phyloP scores from a whole-genome alignment of 306 rosid genomes.

The Vigna radiata region DNA sequence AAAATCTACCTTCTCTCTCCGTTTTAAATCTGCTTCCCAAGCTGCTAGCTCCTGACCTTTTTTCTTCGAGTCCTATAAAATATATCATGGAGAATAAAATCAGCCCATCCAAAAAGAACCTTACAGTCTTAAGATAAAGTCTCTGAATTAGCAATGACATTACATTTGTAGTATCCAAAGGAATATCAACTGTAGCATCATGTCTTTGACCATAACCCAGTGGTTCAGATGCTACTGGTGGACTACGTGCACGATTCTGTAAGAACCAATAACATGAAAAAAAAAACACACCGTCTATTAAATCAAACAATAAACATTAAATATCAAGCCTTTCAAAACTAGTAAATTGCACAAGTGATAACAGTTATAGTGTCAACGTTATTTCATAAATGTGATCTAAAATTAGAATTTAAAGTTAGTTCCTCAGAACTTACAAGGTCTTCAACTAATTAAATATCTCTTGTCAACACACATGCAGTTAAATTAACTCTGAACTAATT shows the following conservation, averaged over 20 bases:
- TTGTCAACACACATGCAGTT: constrained; percentile 1
- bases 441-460: constrained; percentile 25
- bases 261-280: constrained; percentile 38
- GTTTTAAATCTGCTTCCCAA: constrained; percentile 92
- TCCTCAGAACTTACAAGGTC: constrained; percentile 5
- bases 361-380: neutral
- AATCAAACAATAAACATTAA: constrained; percentile 37
- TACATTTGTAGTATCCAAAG: constrained; percentile 81
- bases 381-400: neutral
- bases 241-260: constrained; percentile 79
- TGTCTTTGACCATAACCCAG: constrained; percentile 85
- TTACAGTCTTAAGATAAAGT: constrained; percentile 11
- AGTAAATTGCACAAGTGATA: constrained; percentile 15
- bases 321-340: constrained; percentile 11
- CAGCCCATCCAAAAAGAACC: constrained; percentile 38
- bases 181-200: constrained; percentile 93
- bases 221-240: constrained; percentile 67
- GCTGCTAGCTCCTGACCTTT: constrained; percentile 83
- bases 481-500: constrained; percentile 10
- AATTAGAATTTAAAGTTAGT: neutral
- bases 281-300: constrained; percentile 23
- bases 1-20: constrained; percentile 74
- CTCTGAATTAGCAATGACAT: constrained; percentile 30
- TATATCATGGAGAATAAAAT: constrained; percentile 36
- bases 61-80: constrained; percentile 77